These are phyloP conservation scores for Endoconidiophora polonica DNA, from an alignment of 2,329 filamentous ascomycete genomes.

Conservation along the genomic window DNA sequence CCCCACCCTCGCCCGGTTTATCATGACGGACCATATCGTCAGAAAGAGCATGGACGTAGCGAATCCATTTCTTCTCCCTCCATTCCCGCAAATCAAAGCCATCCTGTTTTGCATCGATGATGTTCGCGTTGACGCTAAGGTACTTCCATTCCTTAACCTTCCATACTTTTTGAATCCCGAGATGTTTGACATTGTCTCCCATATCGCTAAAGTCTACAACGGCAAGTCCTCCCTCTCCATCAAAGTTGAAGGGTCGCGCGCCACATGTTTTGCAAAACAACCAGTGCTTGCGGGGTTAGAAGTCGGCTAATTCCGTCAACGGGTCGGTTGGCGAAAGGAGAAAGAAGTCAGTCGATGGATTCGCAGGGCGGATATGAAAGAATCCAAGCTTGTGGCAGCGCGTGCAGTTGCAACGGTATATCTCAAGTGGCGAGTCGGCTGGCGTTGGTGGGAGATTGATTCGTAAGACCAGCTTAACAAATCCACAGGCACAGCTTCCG, in stretches of 20 bases:
- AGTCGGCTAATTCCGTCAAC: conserved; percentile 23
- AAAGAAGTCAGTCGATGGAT: conserved; percentile 26
- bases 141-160: conserved; percentile 8
- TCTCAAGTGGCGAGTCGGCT: conserved; percentile 22
- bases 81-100: conserved; percentile 14
- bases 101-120: conserved; percentile 11
- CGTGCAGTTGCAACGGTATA: conserved; percentile 25
- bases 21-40: conserved; percentile 10
- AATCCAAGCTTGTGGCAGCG: conserved; percentile 28
- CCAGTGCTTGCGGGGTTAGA: conserved; percentile 20
- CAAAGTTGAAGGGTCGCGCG: conserved; percentile 22
- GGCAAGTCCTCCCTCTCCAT: conserved; percentile 4
- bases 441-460: conserved; percentile 4
- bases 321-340: conserved; percentile 26
- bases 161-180: conserved; percentile 9
- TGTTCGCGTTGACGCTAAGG: conserved; percentile 11
- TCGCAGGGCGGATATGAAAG: conserved; percentile 25
- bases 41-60: conserved; percentile 13
- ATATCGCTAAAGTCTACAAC: conserved; percentile 9
- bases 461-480: conserved; percentile 10
- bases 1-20: conserved; percentile 13
- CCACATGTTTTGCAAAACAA: conserved; percentile 21
- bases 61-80: conserved; percentile 13
- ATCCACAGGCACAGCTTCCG: conserved; percentile 7
- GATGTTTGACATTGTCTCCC: conserved; percentile 4